Evolutionary conservation across 2,329 filamentous ascomycete genomes (phyloP).

Genomic region (Colletotrichum sp.): DNA sequence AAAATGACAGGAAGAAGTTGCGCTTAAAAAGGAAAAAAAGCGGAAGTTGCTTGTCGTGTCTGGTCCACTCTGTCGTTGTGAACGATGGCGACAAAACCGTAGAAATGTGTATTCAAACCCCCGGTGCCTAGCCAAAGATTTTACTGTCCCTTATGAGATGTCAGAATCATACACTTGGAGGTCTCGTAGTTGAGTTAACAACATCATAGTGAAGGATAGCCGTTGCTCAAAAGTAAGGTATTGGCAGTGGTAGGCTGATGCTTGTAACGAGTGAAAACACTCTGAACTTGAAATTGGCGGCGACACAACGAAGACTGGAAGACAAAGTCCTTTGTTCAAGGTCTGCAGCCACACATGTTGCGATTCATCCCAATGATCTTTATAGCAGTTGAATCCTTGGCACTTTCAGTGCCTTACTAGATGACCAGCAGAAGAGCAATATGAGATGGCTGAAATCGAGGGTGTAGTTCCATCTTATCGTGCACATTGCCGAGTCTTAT

Average conservation of each 20-base stretch:
- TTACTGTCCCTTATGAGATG: neutral
- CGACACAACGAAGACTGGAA: rapidly evolving
- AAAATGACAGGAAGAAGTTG: neutral
- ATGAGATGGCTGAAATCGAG: neutral
- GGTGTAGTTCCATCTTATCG: neutral
- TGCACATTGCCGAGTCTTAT: neutral
- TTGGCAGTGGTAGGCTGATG: neutral
- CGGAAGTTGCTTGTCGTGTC: neutral
- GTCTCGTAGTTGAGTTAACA: rapidly evolving
- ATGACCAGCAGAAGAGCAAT: neutral
- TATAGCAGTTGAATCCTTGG: neutral
- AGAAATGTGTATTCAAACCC: neutral
- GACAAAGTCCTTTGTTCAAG: neutral
- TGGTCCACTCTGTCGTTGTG: neutral
- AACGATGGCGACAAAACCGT: neutral
- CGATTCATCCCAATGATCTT: rapidly evolving
- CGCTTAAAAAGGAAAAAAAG: neutral
- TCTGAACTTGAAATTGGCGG: neutral
- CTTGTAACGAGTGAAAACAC: neutral
- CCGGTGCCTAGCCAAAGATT: neutral
- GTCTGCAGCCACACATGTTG: neutral
- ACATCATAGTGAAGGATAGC: neutral
- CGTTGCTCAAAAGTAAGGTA: neutral
- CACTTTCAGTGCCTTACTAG: rapidly evolving
- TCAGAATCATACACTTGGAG: neutral